Base-by-base conservation (phyloP, 768 basidiomycete genomes). In the Rhizopogon rudus region DNA sequence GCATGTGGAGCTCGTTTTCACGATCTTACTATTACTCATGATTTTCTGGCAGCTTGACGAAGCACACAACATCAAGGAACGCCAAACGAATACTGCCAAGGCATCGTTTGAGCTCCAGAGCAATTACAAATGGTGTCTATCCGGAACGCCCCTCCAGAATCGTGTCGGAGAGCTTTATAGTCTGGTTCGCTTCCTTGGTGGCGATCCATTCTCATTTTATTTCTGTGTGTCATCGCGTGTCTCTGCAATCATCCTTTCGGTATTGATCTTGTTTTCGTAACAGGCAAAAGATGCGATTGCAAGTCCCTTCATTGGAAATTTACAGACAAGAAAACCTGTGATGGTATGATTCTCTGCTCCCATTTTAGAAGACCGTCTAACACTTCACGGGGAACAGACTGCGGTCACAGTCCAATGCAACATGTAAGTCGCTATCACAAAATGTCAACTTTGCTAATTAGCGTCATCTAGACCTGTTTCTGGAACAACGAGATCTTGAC, bases 111-210 rank as follows among this genome's bases (percentile, higher is more conserved):
- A 93, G 53, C 76, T 99, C 10, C 71, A 86, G 60, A 82, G 87
- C 53, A 81, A 81, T 48, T 92, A 82, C 61, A 84, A 83, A 57
- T 99, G 97, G 97, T 99, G 97, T 72, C 76, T 99, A 29, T 97
- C 94, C 33, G 95, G 95, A 5, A 98, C 96, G 6, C 96, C 96
- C 0, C 75, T 99, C 8, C 96, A 99, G 70, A 98, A 98, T 65
- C 87, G 97, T 60, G 97, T 99, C n/a, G 97, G 97, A 60, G 97
- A 99, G 68, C 73, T 99, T 49, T 99, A 99, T 74, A 97, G 94
- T 68, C 80, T 97, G 41, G 83, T 98, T 44, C 78, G 91, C 58
- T 97, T 98, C 75, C 71, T 96, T 51, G 93, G 93, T n/a, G 91
- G 91, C 29, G 91, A 94, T 68, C 93, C 92, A 0, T 94, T 92